Conservation (phyloP, 345 rosid species). For the Pugionium dolabratum region DNA sequence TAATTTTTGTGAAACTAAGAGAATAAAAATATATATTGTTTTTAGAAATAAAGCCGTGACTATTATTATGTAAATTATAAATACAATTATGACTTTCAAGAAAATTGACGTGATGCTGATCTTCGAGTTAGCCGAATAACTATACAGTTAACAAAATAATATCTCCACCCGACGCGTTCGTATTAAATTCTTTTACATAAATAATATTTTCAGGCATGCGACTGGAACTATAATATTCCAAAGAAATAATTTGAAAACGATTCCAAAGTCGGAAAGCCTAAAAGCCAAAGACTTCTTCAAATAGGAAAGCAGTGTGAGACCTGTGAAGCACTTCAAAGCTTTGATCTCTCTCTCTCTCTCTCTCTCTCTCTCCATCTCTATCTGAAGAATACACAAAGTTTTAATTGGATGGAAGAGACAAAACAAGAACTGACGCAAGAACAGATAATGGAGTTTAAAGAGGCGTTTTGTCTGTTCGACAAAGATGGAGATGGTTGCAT, state of each 20-base stretch:
- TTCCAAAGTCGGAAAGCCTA: conserved; percentile 27
- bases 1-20: background rate
- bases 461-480: conserved; percentile 72
- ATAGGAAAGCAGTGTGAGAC: conserved; percentile 17
- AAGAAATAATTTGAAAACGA: background rate
- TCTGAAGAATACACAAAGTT: conserved; percentile 8
- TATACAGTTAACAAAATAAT: background rate
- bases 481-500: conserved; percentile 84
- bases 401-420: conserved; percentile 32
- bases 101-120: no score
- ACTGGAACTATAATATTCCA: background rate
- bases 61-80: background rate
- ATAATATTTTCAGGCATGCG: conserved; percentile 22
- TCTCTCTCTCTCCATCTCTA: conserved; percentile 11
- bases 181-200: conserved; percentile 1
- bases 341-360: background rate
- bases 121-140: no score
- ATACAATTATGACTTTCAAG: no score
- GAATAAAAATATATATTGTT: background rate
- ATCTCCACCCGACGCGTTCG: background rate
- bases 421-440: conserved; percentile 49
- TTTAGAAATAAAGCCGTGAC: conserved; percentile 7
- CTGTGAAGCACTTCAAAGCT: conserved; percentile 30
- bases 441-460: conserved; percentile 73
- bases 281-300: conserved; percentile 20